Evolutionary conservation across 1,139 yeast genomes (phyloP), one percentile per base, ranked within the genome.

Genomic region (Candida frijolesensis): DNA sequence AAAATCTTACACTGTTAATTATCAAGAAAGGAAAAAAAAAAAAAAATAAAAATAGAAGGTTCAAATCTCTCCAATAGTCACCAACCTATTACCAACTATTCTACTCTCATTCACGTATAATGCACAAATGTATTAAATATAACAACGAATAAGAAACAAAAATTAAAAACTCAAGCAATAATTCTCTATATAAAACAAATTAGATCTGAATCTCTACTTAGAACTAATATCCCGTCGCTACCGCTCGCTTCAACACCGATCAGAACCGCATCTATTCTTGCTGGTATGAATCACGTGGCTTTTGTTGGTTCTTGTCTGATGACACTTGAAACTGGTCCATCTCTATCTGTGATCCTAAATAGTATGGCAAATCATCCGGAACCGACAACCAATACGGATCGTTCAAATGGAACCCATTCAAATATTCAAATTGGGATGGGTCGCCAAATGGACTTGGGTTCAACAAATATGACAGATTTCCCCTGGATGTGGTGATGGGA

Each of bases 351-450:
- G 40, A 37, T 2, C 71, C 68, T 33, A 73, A 58, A 49, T 69
- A 72, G 51, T 68, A 71, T 1, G 78, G 78, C 32, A 72, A 56
- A 51, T 71, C 72, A 45, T 72, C 78, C 0, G 78, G 77, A 49
- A 70, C 71, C 1, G 77, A 67, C 45, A 72, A 63, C 80, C 79
- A 75, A 51, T 73, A 74, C 8, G 79, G 79, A 57, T 75, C 80
- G 47, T 63, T 65, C 44, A 72, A 58, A 46, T 72, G 69, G 54
- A 71, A 67, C 5, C 57, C 57, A 43, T 55, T 51, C 27, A 55
- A 48, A 34, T 54, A 54, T 39, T 54, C 57, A 47, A 52, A 53
- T 44, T 52, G 54, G 15, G 52, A 47, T 34, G 54, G 51, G 44
- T 53, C 54, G 39, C 54, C 57, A 49, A 49, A 52, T 42, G 57